Percentiles rank a stretch among this genome's conserved stretches.
Conservation (phyloP, 2,329 filamentous ascomycete genomes). For the Trichoderma atrobrunneum region DNA sequence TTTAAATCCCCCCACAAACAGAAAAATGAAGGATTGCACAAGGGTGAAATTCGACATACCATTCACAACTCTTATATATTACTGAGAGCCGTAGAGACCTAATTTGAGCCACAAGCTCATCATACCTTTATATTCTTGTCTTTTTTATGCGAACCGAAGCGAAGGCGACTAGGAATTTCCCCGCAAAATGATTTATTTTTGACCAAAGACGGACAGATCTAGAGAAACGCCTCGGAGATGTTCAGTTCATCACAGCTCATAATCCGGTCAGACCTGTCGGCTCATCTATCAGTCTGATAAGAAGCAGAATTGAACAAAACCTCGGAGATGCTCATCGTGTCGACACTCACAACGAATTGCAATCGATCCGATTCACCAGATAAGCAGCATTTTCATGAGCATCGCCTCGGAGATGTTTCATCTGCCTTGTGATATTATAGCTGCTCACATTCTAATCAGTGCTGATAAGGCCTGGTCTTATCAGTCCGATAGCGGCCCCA, state of each 20-base stretch:
- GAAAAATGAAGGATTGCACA: neutral
- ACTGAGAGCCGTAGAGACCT: neutral
- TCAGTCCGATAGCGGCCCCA: constrained; percentile 14
- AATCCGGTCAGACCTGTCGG: neutral
- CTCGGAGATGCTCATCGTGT: neutral
- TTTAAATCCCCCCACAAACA: neutral
- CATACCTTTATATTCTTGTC: neutral
- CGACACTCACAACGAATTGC: neutral
- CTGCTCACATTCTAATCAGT: neutral
- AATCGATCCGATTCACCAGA: neutral
- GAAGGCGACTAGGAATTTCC: neutral
- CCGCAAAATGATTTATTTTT: neutral
- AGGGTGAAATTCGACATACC: neutral
- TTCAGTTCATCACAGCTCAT: neutral
- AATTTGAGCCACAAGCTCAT: neutral
- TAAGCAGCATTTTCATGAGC: neutral
- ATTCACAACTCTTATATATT: constrained; percentile 1
- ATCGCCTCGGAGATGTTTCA: neutral
- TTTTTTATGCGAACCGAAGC: neutral
- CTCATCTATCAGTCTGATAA: neutral
- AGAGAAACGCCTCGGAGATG: neutral
- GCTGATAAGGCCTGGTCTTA: neutral
- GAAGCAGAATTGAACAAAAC: neutral
- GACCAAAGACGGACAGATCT: neutral
- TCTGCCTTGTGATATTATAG: no score